Evolutionary conservation across 495 filamentous ascomycete species (phyloP), one percentile per base, ranked within the genome.

Genomic region (Platismatia glauca): DNA sequence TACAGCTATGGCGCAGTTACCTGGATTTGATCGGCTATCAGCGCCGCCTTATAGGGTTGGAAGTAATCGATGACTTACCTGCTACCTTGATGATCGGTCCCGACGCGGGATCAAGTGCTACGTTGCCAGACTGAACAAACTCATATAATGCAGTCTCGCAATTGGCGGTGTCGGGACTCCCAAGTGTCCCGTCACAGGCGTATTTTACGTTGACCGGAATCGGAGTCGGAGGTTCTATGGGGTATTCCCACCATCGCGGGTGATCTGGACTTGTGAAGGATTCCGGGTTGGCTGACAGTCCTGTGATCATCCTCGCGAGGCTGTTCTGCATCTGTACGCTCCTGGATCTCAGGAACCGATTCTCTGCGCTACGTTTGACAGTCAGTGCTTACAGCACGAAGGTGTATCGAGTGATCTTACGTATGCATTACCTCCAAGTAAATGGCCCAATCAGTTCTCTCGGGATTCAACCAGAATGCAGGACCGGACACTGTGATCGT

Each of bases 1-100:
- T 38, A 62, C 52, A 27, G 48, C 60, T 29, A 57, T 62, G 18
- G 60, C 60, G 7, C 60, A 60, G 22, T 60, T 60, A 1, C 58
- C 58, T 60, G 11, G 1, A 11, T 7, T 12, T 35, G 0, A 48
- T n/a, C 5, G 1, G 13, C 16, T 20, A 24, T 44, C 31, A 46
- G 50, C 15, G 15, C 29, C 16, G 27, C 2, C 5, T 15, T 33
- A 2, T 31, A n/a, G n/a, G n/a, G n/a, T n/a, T n/a, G 4, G 27
- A 9, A 20, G 20, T 0, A 12, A 33, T 2, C 8, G 16, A 7
- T 39, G 33, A 13, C 35, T 11, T 24, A 58, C 56, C 56, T 12
- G 20, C 3, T 7, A 43, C 18, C 9, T 43, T 38, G 24, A 58
- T 58, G 2, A 58, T 43, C 27, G 56, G 56, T 39, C 56, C 56